Evolutionary conservation across 1,284 basidiomycete genomes (phyloP).

Genomic region (Cryptococcus deneoformans): DNA sequence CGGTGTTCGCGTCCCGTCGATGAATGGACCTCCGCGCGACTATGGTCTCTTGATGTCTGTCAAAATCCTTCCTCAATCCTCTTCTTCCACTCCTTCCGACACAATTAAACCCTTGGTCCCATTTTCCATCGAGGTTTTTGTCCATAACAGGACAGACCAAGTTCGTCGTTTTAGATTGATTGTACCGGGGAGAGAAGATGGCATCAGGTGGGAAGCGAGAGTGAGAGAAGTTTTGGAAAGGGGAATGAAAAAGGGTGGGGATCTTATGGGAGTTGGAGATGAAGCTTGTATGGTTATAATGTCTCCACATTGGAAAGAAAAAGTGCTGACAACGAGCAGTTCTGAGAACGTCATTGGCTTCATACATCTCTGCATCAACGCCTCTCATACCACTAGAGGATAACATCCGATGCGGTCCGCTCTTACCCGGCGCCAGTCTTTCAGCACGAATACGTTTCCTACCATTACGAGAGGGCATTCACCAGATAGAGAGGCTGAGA

Average conservation of each 20-base stretch:
- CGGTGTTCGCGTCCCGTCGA: neutral
- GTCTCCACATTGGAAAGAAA: neutral
- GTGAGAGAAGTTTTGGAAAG: constrained; percentile 26
- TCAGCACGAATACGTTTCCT: constrained; percentile 82
- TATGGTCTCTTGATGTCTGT: constrained; percentile 65
- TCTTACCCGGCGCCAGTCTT: constrained; percentile 75
- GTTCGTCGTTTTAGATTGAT: constrained; percentile 72
- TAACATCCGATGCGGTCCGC: constrained; percentile 74
- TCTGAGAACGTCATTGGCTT: constrained; percentile 25
- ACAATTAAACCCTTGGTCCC: constrained; percentile 63
- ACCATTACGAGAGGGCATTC: constrained; percentile 73
- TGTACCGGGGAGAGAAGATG: constrained; percentile 57
- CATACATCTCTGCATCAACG: constrained; percentile 29
- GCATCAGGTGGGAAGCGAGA: constrained; percentile 14
- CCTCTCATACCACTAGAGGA: constrained; percentile 77
- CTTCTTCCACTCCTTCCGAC: constrained; percentile 1
- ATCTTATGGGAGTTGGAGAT: constrained; percentile 24
- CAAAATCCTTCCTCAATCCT: constrained; percentile 55
- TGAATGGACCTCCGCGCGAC: constrained; percentile 3
- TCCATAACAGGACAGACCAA: constrained; percentile 78
- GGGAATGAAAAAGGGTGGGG: constrained; percentile 14
- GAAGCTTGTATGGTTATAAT: constrained; percentile 20
- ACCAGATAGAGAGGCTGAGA: constrained; percentile 67
- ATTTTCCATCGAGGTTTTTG: constrained; percentile 82
- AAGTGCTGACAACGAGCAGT: constrained; percentile 17